phyloP scores from a whole-genome alignment of 2,329 filamentous ascomycete genomes.

The Phyllosticta citriasiana region DNA sequence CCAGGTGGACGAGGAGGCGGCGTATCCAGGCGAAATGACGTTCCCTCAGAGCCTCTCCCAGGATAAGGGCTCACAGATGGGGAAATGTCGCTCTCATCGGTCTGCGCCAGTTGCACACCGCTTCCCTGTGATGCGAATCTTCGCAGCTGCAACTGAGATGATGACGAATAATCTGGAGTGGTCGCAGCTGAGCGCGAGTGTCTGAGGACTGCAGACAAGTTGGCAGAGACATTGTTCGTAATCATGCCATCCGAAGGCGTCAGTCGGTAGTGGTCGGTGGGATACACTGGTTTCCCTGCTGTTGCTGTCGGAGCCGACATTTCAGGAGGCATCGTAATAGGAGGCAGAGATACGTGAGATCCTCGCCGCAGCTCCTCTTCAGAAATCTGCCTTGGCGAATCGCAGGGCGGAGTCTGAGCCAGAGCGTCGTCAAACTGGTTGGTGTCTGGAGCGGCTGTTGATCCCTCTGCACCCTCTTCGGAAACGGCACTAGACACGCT shows the following conservation, averaged over 20 bases:
- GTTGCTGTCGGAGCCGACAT: neutral
- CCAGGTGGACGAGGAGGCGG: conserved; percentile 19
- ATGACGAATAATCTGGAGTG: conserved; percentile 18
- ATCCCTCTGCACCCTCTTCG: neutral
- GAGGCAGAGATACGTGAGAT: conserved; percentile 2
- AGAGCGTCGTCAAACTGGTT: conserved; percentile 2
- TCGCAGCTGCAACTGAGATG: conserved; percentile 39
- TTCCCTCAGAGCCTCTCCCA: conserved; percentile 30
- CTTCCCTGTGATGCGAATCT: conserved; percentile 54
- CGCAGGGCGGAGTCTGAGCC: neutral
- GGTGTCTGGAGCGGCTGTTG: conserved; percentile 1
- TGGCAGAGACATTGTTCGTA: neutral
- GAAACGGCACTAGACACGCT: conserved; percentile 42
- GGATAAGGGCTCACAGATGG: neutral
- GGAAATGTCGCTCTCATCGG: conserved; percentile 19
- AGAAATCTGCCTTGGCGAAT: neutral
- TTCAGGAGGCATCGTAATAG: conserved; percentile 6
- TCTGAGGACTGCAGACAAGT: conserved; percentile 15
- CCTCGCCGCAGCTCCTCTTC: neutral
- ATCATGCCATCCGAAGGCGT: neutral
- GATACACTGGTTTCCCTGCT: neutral
- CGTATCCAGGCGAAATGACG: conserved; percentile 29
- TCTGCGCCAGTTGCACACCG: conserved; percentile 38
- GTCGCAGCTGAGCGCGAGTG: conserved; percentile 22
- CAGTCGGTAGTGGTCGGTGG: neutral